A percentile compares a stretch with the other conserved stretches of the same genome.
phyloP scores from a whole-genome alignment of 169 alveolate genomes.

The Plasmodium reichenowi region DNA sequence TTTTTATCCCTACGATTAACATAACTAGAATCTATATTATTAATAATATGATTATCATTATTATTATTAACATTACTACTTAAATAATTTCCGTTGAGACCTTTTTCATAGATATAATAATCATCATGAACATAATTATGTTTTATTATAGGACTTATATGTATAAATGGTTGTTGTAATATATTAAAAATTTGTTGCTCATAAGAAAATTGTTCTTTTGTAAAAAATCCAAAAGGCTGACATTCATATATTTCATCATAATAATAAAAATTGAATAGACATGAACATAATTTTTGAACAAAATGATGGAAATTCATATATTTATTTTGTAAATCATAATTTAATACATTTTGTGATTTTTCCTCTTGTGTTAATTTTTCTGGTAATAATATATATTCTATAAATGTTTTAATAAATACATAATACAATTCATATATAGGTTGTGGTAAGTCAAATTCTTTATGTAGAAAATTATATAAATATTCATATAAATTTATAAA shows the following conservation, averaged over 20 bases:
- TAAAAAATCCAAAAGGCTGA: constrained; percentile 11
- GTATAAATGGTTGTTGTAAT: constrained; percentile 37
- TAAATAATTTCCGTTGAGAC: too few relatives aligned
- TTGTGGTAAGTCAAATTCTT: not conserved
- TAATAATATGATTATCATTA: too few relatives aligned
- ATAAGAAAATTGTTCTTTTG: not conserved
- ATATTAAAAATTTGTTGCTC: constrained; percentile 31
- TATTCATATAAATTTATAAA: constrained; percentile 14
- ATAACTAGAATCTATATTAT: not conserved
- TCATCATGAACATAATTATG: constrained; percentile 1
- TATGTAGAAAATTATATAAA: constrained; percentile 12
- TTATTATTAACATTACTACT: too few relatives aligned
- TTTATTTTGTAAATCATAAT: constrained; percentile 3
- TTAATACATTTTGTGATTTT: not conserved
- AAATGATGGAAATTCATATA: constrained; percentile 6
- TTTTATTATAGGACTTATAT: not conserved
- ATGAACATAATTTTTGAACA: not conserved
- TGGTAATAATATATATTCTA: constrained; percentile 17
- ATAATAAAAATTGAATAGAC: constrained; percentile 36
- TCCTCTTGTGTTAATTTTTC: not conserved
- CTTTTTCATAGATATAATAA: constrained; percentile 16
- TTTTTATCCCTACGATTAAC: too few relatives aligned
- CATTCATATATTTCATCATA: constrained; percentile 15
- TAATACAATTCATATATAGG: constrained; percentile 22
- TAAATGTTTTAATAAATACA: constrained; percentile 1